These are phyloP conservation scores for Penicillium robsamsonii DNA, from an alignment of 495 filamentous ascomycete species.

Conservation along the genomic window DNA sequence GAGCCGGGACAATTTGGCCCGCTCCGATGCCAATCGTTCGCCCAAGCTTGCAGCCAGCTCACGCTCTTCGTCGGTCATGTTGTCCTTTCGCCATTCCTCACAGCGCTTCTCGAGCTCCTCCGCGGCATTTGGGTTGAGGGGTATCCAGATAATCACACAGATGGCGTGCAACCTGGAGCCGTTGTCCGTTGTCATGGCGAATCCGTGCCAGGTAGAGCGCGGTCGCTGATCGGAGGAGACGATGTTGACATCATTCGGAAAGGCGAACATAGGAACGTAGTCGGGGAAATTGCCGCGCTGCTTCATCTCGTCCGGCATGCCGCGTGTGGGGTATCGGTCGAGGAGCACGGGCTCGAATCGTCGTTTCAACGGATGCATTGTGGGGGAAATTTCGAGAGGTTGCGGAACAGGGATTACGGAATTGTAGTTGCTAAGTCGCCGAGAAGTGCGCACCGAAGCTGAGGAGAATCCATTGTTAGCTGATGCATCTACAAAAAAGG, in stretches of 20 bases:
- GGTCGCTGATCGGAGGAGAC: slow-evolving; percentile 93
- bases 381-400: slow-evolving; percentile 81
- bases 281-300: slow-evolving; percentile 88
- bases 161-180: slow-evolving; percentile 90
- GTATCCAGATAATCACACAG: slow-evolving; percentile 89
- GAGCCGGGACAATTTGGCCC: slow-evolving; percentile 84
- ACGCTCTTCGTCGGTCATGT: slow-evolving; percentile 94
- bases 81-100: slow-evolving; percentile 88
- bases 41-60: slow-evolving; percentile 92
- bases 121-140: slow-evolving; percentile 74
- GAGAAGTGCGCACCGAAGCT: slow-evolving; percentile 89
- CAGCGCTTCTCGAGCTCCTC: slow-evolving; percentile 88
- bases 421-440: slow-evolving; percentile 93
- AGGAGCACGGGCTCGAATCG: slow-evolving; percentile 92
- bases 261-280: slow-evolving; percentile 98
- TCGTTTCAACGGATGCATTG: slow-evolving; percentile 92
- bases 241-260: slow-evolving; percentile 96
- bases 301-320: slow-evolving; percentile 75
- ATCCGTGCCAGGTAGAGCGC: slow-evolving; percentile 95
- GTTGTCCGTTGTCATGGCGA: slow-evolving; percentile 94
- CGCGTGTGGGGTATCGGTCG: slow-evolving; percentile 86
- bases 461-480: slow-evolving; percentile 8
- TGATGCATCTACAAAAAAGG: background rate
- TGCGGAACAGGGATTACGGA: slow-evolving; percentile 94
- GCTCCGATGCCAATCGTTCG: slow-evolving; percentile 82